Evolutionary conservation across 768 basidiomycete genomes (phyloP).

Genomic region (Leccinum fibrillosum): DNA sequence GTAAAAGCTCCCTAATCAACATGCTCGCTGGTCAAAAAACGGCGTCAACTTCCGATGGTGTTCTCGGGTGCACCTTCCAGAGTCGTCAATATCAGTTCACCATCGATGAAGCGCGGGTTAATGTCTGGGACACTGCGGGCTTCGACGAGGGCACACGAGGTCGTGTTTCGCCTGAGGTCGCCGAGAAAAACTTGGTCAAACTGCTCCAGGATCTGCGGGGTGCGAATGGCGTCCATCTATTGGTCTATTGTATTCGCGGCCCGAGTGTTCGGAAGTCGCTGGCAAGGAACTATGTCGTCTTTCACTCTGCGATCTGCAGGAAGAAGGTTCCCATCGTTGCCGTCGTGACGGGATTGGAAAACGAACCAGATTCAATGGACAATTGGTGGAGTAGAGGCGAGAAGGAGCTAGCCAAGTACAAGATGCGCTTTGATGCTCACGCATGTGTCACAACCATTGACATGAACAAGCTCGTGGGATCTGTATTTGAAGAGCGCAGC

Average conservation of each 20-base stretch:
- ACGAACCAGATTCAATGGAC: slow-evolving; percentile 31
- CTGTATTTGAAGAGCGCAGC: slow-evolving; percentile 18
- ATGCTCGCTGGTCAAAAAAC: slow-evolving; percentile 32
- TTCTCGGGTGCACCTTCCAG: slow-evolving; percentile 36
- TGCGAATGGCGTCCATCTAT: slow-evolving; percentile 29
- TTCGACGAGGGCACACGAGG: slow-evolving; percentile 29
- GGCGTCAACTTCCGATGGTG: slow-evolving; percentile 31
- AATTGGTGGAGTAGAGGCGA: slow-evolving; percentile 39
- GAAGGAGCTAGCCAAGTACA: slow-evolving; percentile 26
- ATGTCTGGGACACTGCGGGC: slow-evolving; percentile 34
- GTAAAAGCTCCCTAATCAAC: slow-evolving; percentile 45
- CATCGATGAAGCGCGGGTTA: slow-evolving; percentile 14
- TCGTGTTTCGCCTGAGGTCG: slow-evolving; percentile 23
- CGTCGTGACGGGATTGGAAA: slow-evolving; percentile 34
- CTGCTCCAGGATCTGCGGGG: slow-evolving; percentile 31
- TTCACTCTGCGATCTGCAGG: slow-evolving; percentile 30
- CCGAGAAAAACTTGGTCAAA: slow-evolving; percentile 22
- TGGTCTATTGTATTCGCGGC: slow-evolving; percentile 34
- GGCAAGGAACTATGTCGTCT: slow-evolving; percentile 30
- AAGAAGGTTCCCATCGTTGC: slow-evolving; percentile 30
- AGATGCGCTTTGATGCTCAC: slow-evolving; percentile 38
- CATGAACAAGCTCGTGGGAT: slow-evolving; percentile 9
- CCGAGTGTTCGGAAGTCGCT: slow-evolving; percentile 23
- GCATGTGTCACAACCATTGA: slow-evolving; percentile 41
- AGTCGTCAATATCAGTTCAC: slow-evolving; percentile 21